Conservation (phyloP, 1,139 yeast species). For the Casaregolazyma suthepensis region DNA sequence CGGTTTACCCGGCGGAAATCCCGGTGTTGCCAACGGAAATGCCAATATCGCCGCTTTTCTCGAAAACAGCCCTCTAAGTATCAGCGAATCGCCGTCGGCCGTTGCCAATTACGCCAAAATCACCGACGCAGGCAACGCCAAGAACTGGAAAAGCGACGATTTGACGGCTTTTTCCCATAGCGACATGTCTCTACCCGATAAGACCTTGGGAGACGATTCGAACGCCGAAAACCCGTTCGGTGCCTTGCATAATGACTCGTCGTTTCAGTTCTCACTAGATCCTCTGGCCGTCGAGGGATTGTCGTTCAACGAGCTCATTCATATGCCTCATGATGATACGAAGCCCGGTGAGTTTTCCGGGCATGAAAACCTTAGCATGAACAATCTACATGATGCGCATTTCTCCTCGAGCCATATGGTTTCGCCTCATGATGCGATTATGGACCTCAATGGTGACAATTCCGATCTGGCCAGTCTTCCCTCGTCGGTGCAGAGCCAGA, state of each 20-base stretch:
- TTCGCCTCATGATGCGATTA: background rate
- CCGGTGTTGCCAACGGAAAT: background rate
- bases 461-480: background rate
- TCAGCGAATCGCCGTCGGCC: slow-evolving; percentile 10
- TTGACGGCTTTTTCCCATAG: background rate
- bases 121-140: slow-evolving; percentile 3
- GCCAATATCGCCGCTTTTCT: slow-evolving; percentile 6
- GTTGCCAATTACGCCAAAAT: slow-evolving; percentile 7
- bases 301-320: slow-evolving; percentile 14
- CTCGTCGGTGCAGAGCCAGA: slow-evolving; percentile 1
- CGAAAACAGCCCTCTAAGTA: slow-evolving; percentile 10
- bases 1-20: background rate
- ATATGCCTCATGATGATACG: background rate
- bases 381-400: background rate
- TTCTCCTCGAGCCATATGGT: background rate
- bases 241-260: background rate
- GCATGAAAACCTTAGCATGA: background rate
- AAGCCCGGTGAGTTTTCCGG: background rate
- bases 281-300: slow-evolving; percentile 31
- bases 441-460: background rate
- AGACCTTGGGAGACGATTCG: background rate
- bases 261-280: slow-evolving; percentile 27
- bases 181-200: background rate
- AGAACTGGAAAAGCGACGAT: background rate
- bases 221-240: background rate